A percentile compares a stretch with the other conserved stretches of the same genome.
Conservation (phyloP, 2,329 filamentous ascomycete genomes). For the Cercospora beticola region DNA sequence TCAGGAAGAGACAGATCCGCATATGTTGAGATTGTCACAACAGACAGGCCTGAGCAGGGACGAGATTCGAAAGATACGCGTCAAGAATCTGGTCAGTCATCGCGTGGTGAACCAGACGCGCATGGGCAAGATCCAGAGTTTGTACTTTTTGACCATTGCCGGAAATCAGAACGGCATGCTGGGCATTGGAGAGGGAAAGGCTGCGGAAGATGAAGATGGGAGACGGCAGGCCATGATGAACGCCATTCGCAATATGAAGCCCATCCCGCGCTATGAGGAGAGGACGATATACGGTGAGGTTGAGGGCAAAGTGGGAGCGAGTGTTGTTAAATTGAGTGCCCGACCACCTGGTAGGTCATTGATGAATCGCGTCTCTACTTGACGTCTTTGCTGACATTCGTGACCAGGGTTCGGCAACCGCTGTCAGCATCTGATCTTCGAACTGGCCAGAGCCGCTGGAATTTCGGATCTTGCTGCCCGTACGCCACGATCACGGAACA, state of each 20-base stretch:
- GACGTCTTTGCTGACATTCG: constrained; percentile 8
- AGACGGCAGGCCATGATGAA: constrained; percentile 70
- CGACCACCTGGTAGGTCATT: constrained; percentile 80
- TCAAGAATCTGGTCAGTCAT: constrained; percentile 73
- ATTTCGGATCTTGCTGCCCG: constrained; percentile 82
- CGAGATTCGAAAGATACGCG: constrained; percentile 55
- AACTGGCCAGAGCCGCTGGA: constrained; percentile 84
- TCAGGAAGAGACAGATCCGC: constrained; percentile 41
- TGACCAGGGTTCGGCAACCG: constrained; percentile 84
- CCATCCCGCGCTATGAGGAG: constrained; percentile 87
- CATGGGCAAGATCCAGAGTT: constrained; percentile 83
- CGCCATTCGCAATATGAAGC: constrained; percentile 88
- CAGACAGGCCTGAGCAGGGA: constrained; percentile 55
- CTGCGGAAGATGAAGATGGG: constrained; percentile 68
- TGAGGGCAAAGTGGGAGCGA: constrained; percentile 81
- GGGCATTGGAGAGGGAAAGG: constrained; percentile 88
- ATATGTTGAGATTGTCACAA: constrained; percentile 54
- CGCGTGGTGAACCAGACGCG: constrained; percentile 88
- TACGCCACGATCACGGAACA: constrained; percentile 83
- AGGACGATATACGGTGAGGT: constrained; percentile 88
- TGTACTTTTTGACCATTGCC: constrained; percentile 75
- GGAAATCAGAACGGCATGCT: constrained; percentile 84
- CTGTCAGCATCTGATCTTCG: constrained; percentile 86
- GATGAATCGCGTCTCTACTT: background rate
- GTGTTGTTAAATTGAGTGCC: constrained; percentile 75